Evolutionary conservation across 352 stramenopile genomes (phyloP).

Genomic region (Blastocystis sp.): DNA sequence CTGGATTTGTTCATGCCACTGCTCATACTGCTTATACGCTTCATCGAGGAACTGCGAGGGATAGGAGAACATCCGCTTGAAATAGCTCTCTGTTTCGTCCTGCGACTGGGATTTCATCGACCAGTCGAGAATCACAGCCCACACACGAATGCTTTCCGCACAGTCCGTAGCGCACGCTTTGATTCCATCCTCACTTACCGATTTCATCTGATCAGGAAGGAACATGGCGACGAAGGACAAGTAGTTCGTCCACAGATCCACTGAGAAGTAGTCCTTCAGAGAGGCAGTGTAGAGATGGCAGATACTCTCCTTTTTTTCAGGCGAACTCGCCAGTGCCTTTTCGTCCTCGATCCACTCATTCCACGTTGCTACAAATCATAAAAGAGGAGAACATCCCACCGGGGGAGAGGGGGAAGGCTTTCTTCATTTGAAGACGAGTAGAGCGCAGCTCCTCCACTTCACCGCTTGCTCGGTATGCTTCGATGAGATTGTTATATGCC

Average conservation of each 20-base stretch:
- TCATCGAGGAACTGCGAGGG: conserved; percentile 3
- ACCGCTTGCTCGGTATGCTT: conserved; percentile 18
- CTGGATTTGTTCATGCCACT: conserved; percentile 29
- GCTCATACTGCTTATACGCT: conserved; percentile 11
- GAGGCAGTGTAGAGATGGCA: conserved; percentile 44
- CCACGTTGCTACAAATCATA: conserved; percentile 37
- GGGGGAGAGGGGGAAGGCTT: conserved; percentile 27
- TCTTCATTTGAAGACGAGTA: conserved; percentile 49
- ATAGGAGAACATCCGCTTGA: conserved; percentile 20
- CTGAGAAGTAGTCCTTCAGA: conserved; percentile 55
- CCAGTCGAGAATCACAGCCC: conserved; percentile 47
- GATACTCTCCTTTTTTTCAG: conserved; percentile 62
- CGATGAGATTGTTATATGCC: conserved; percentile 22
- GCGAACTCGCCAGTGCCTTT: conserved; percentile 10
- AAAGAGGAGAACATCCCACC: not conserved
- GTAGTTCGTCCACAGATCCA: conserved; percentile 57
- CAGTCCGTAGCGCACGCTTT: conserved; percentile 13
- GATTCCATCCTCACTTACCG: conserved; percentile 30
- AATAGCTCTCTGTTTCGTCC: conserved; percentile 25
- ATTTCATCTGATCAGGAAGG: conserved; percentile 36
- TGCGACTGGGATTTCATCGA: not conserved
- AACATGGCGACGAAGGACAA: conserved; percentile 1
- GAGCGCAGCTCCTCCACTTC: conserved; percentile 44
- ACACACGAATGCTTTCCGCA: conserved; percentile 15
- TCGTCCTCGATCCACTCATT: conserved; percentile 58